Conservation (phyloP, 2,329 filamentous ascomycete species). For the Stagonosporopsis rhizophila region DNA sequence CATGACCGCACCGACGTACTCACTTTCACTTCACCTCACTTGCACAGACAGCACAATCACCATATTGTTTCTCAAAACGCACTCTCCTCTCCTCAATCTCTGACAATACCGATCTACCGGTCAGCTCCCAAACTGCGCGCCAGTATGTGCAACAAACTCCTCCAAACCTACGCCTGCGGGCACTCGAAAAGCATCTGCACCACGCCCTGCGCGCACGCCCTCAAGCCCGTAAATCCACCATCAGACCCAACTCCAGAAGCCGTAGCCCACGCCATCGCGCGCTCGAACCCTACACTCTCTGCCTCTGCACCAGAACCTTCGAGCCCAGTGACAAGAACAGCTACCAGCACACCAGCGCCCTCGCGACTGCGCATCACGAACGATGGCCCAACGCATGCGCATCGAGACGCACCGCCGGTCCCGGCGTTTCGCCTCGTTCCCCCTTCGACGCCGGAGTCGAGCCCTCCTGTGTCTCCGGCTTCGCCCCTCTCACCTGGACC, state of each 20-base stretch:
- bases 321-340: not conserved
- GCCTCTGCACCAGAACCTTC: not conserved
- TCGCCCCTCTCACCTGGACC: not conserved
- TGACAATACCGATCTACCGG: too few relatives aligned
- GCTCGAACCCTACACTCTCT: conserved; percentile 15
- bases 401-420: not conserved
- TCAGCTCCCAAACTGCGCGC: not conserved
- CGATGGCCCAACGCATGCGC: not conserved
- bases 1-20: not conserved
- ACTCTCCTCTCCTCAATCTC: not conserved
- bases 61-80: not conserved
- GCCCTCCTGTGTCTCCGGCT: not conserved
- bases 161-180: conserved; percentile 37
- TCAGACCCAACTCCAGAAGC: not conserved
- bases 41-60: too few relatives aligned
- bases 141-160: conserved; percentile 36
- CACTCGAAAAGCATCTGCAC: conserved; percentile 36
- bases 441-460: not conserved
- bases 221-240: not conserved
- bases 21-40: not conserved
- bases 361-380: not conserved
- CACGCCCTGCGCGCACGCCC: conserved; percentile 36
- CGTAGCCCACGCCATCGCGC: conserved; percentile 5
- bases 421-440: not conserved
- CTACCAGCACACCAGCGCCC: not conserved